A percentile compares a stretch with the other conserved stretches of the same genome.
Conservation (phyloP, 257 asterid species). For the Verbena officinalis region DNA sequence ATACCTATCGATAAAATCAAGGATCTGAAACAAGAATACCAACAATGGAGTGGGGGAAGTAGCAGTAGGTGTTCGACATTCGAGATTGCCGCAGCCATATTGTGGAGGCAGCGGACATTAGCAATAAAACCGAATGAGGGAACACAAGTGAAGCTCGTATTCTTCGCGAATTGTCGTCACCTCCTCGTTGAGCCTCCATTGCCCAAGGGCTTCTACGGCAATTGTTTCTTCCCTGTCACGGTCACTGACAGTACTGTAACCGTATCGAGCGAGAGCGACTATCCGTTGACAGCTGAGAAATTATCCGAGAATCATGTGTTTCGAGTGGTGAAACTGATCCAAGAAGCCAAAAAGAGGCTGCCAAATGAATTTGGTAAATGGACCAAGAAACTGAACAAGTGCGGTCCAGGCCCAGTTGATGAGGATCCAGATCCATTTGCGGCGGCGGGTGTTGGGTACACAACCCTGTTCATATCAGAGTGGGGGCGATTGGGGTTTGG, state of each 20-base stretch:
- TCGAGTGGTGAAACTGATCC: slow-evolving; percentile 46
- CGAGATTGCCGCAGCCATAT: slow-evolving; percentile 45
- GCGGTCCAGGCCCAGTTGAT: slow-evolving; percentile 35
- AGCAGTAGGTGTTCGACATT: slow-evolving; percentile 41
- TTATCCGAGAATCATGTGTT: slow-evolving; percentile 31
- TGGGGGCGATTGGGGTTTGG: slow-evolving; percentile 61
- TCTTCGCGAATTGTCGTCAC: slow-evolving; percentile 55
- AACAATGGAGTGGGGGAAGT: slow-evolving; percentile 16
- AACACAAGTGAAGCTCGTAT: slow-evolving; percentile 39
- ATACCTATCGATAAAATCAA: slow-evolving; percentile 36
- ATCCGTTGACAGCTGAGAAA: slow-evolving; percentile 7
- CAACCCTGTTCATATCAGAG: slow-evolving; percentile 53
- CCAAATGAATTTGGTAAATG: slow-evolving; percentile 32
- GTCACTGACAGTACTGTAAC: too few species aligned
- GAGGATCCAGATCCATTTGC: too few species aligned
- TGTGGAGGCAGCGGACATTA: slow-evolving; percentile 47
- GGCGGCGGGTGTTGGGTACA: slow-evolving; percentile 42
- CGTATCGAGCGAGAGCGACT: slow-evolving; percentile 23
- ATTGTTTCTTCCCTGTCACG: slow-evolving; percentile 55
- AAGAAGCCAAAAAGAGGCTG: slow-evolving; percentile 44
- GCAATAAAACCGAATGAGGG: slow-evolving; percentile 34
- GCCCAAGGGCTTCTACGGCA: slow-evolving; percentile 55
- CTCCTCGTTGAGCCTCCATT: slow-evolving; percentile 35
- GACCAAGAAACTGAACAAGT: slow-evolving; percentile 14
- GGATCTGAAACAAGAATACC: slow-evolving; percentile 39